Base-by-base conservation (phyloP, 768 basidiomycete species). In the Boletellus ananas region DNA sequence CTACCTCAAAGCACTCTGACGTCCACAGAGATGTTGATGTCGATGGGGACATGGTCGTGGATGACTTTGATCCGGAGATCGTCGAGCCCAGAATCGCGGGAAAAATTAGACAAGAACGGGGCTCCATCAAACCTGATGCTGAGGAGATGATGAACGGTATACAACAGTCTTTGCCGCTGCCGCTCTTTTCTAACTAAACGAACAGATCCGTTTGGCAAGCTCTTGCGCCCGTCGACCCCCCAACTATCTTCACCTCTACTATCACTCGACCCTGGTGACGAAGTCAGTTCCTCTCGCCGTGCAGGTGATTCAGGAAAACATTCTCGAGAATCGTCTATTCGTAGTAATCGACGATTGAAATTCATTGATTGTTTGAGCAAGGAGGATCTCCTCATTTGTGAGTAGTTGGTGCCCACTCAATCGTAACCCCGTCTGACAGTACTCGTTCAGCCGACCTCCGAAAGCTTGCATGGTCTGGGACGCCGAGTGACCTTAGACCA, bases 381-480 rank as follows among this genome's bases (percentile, higher is more conserved):
- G 51, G 81, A 85, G 47, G 87, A 91, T 56, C 84, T 94, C 43
- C 86, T 92, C 64, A 86, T 96, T 41, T 81, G 88, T 89, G 59
- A 55, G 84, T 73, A 20, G 42, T 36, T 21, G 14, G 44, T 31
- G 29, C 29, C 42, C 29, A 18, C 23, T 45, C 18, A 4, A 17
- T 29, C 25, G 29, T 43, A 34, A 50, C 23, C 25, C 43, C 38
- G 55, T 55, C 50, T 45, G 13, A 54, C 51, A 23, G 29, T 25
- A 34, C 45, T 34, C 9, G 14, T 45, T 23, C 43, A 89, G 90
- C 81, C 17, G 90, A 92, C 65, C 75, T 99, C 54, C 79, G 94
- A 42, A 93, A 92, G 62, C 79, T 96, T 42, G 86, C 94, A 17
- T 99, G 96, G 96, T 86, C 87, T 44, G 96, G 96, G 20, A 88